Evolutionary conservation across 345 rosid species (phyloP).

Genomic region (Populus davidiana): DNA sequence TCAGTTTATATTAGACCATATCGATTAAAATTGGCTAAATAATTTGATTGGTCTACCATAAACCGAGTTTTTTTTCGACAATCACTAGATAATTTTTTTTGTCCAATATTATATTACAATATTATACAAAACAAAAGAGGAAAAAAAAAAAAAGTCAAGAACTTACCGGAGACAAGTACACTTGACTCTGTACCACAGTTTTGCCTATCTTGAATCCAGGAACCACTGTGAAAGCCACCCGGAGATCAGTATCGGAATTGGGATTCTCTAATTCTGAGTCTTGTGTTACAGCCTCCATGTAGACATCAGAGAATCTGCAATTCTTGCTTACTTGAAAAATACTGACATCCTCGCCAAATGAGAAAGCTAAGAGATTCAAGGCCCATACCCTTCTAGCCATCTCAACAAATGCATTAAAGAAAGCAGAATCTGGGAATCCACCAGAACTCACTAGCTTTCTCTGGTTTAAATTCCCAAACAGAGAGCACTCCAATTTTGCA

Average conservation of each 20-base stretch:
- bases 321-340: slow-evolving; percentile 63
- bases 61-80: not conserved
- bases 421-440: slow-evolving; percentile 71
- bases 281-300: slow-evolving; percentile 79
- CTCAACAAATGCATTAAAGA: slow-evolving; percentile 62
- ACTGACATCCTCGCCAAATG: slow-evolving; percentile 47
- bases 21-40: not conserved
- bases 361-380: slow-evolving; percentile 65
- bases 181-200: slow-evolving; percentile 71
- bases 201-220: slow-evolving; percentile 88
- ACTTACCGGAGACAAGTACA: slow-evolving; percentile 54
- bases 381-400: slow-evolving; percentile 83
- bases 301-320: slow-evolving; percentile 81
- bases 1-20: not conserved
- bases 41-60: not conserved
- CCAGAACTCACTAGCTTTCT: slow-evolving; percentile 69
- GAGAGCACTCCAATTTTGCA: slow-evolving; percentile 94
- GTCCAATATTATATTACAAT: slow-evolving; percentile 11
- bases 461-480: slow-evolving; percentile 82
- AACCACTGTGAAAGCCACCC: slow-evolving; percentile 82
- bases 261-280: slow-evolving; percentile 35
- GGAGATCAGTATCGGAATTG: slow-evolving; percentile 27
- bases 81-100: not conserved
- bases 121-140: slow-evolving; percentile 6
- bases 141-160: slow-evolving; percentile 7